Base-by-base conservation (phyloP, 306 rosid genomes). In the Quercus suber region DNA sequence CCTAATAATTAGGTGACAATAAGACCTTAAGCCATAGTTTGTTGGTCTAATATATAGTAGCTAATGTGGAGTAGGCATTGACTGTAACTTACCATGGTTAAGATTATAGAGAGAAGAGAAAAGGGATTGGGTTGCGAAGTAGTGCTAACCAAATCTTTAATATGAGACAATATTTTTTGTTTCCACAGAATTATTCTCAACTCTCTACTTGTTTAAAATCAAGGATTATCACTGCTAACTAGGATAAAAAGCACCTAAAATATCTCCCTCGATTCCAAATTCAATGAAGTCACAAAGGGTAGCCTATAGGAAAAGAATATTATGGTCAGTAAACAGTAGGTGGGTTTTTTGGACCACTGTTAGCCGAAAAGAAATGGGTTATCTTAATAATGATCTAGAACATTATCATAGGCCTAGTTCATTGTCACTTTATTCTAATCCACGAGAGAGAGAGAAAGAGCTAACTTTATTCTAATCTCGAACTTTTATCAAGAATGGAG, bases 251-350 rank as follows among this genome's bases (percentile, higher is more conserved):
- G 83, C 84, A 82, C 76, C 58, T 37, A 78, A 81, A 78, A 61
- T 78, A 76, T 76, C 87, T 87, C 82, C 77, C 43, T 64, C 4
- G 88, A 84, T 88, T 88, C 89, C 83, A 79, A 79, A 81, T 92
- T 87, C 80, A 57, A 80, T 82, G 80, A 60, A 73, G 78, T 80
- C 84, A 79, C 86, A 83, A 82, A 81, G 68, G 45, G 12, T 41
- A 8, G 11, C 8, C 45, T 73, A 83, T 73, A 69, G 80, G 76
- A 73, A 59, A 78, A 74, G 88, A 89, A 91, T 89, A 86, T 84
- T 67, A 52, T 76, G 76, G 82, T 84, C 78, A 78, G 68, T 63
- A 84, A 73, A 82, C 75, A 70, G 76, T 52, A 68, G 52, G 69
- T 82, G 84, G 90, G 79, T 84, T 86, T 80, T 79, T 52, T 21